Conservation (phyloP, 306 rosid species). For the Hippophae tibetana region DNA sequence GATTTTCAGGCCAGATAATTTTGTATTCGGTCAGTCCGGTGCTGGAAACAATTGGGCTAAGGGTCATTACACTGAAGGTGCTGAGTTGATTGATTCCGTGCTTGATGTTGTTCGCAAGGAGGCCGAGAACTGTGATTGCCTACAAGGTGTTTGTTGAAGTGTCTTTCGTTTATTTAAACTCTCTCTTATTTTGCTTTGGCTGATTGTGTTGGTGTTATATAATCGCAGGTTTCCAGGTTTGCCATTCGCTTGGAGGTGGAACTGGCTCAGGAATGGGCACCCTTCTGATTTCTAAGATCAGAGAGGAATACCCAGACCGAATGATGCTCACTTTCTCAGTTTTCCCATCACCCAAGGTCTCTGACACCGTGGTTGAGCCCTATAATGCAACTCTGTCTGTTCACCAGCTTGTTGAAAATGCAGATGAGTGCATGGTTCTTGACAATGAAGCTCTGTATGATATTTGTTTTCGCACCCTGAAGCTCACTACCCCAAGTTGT, state of each 20-base stretch:
- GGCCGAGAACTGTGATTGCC: constrained; percentile 69
- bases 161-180: neutral
- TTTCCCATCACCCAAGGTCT: constrained; percentile 42
- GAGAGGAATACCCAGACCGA: constrained; percentile 59
- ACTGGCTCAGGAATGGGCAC: constrained; percentile 87
- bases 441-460: constrained; percentile 64
- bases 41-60: constrained; percentile 78
- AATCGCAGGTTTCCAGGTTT: constrained; percentile 58
- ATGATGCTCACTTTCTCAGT: constrained; percentile 74
- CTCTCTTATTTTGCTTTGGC: neutral
- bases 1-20: constrained; percentile 66
- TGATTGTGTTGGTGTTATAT: neutral
- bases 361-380: constrained; percentile 74
- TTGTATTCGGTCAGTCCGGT: constrained; percentile 69
- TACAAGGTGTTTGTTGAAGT: constrained; percentile 42
- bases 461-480: constrained; percentile 72
- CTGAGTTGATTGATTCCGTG: constrained; percentile 59
- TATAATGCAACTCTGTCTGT: constrained; percentile 69
- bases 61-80: constrained; percentile 72
- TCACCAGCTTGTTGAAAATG: constrained; percentile 70
- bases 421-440: constrained; percentile 76
- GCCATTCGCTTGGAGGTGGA: constrained; percentile 73
- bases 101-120: constrained; percentile 76
- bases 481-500: constrained; percentile 81
- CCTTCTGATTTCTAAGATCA: constrained; percentile 59